A percentile compares a stretch with the other conserved stretches of the same genome.
Conservation (phyloP, 352 stramenopile species). For the Peronosclerospora sorghi region DNA sequence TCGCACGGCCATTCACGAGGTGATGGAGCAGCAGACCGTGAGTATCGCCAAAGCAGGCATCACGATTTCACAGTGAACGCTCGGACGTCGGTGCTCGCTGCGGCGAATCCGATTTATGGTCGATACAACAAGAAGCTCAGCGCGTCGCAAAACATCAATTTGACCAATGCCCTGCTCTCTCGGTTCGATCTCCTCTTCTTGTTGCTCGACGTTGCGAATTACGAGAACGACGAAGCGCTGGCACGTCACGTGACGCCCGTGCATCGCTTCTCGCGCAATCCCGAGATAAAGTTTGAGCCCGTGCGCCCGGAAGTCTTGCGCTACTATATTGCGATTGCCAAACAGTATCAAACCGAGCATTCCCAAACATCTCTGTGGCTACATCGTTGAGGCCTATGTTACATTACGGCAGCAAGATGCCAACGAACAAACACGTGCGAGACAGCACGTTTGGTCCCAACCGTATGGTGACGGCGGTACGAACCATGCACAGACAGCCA, state of each 20-base stretch:
- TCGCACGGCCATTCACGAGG: constrained; percentile 98
- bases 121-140: constrained; percentile 81
- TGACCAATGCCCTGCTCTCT: constrained; percentile 98
- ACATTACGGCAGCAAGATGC: constrained; percentile 89
- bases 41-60: constrained; percentile 99
- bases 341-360: constrained; percentile 81
- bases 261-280: constrained; percentile 83
- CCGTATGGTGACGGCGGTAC: constrained; percentile 28
- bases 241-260: constrained; percentile 89
- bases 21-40: constrained; percentile 99
- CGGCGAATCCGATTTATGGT: constrained; percentile 98
- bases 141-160: constrained; percentile 96
- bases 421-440: constrained; percentile 66
- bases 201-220: constrained; percentile 93
- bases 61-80: constrained; percentile 95
- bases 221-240: constrained; percentile 86
- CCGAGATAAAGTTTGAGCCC: constrained; percentile 86
- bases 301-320: constrained; percentile 86
- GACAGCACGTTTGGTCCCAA: constrained; percentile 34
- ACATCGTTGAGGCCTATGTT: constrained; percentile 99
- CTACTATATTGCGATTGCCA: constrained; percentile 84
- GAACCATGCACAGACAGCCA: constrained; percentile 92
- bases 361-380: constrained; percentile 90
- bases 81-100: constrained; percentile 95
- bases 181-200: constrained; percentile 99